Base-by-base conservation (phyloP, 2,329 filamentous ascomycete species). In the Botrytis elliptica region DNA sequence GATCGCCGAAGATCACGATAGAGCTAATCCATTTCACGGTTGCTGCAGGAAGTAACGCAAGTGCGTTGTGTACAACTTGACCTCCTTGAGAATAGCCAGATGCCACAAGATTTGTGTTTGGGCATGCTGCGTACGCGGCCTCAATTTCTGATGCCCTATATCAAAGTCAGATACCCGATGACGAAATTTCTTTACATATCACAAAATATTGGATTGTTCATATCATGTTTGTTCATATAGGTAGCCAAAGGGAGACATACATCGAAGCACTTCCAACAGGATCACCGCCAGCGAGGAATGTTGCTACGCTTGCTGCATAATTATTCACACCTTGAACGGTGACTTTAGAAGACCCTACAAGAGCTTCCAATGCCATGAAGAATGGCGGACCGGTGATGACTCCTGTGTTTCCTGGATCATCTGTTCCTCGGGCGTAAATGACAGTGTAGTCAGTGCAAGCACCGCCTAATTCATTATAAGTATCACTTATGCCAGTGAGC, bases 361-460 rank as follows among this genome's bases (percentile, higher is more conserved):
- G 20, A 0, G 49, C 49, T 60, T 77, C 77, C 44, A 81, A 73
- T 3, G 79, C 76, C 36, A 78, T 75, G 73, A 81, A 81, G 68
- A 81, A 78, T 25, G 79, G 79, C 14, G 81, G 80, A 9, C 81
- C 81, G 9, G 79, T 79, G 9, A 81, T 72, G 22, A 79, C 78
- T 1, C 82, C 82, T 78, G 87, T 83, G 78, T 86, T 85, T n/a
- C 85, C 85, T 10, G 80, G 76, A 75, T 87, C 85, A 22, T 83
- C 84, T 20, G 85, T 86, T 38, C 84, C 85, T 64, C 85, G 83
- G 16, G 85, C 85, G 75, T 84, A 87, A 65, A 86, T 84, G 68
- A 87, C 84, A 40, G 85, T 83, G 59, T 81, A 80, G 16, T 73
- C 40, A n/a, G 68, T 79, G 57, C 79, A 81, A 38, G 74, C 33